Conservation (phyloP, 2,329 filamentous ascomycete species). For the Knufia petricola region DNA sequence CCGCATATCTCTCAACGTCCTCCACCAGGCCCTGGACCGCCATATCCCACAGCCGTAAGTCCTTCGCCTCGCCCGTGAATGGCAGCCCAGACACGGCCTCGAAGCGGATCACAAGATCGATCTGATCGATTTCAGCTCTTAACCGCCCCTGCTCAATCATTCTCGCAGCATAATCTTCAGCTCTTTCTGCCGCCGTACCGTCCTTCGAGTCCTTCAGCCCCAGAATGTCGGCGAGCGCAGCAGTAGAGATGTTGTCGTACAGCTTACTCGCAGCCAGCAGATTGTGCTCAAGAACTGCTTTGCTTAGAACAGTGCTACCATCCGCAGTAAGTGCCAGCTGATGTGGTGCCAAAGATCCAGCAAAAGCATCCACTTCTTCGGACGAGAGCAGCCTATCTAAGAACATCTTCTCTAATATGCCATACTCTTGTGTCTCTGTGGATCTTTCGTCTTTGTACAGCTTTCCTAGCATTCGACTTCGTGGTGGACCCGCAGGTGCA, state of each 20-base stretch:
- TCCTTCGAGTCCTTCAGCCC: conserved; percentile 51
- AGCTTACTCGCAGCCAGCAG: conserved; percentile 72
- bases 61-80: conserved; percentile 54
- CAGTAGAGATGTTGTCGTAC: conserved; percentile 68
- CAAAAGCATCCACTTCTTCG: conserved; percentile 78
- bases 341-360: conserved; percentile 68
- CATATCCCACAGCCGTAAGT: conserved; percentile 77
- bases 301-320: conserved; percentile 83
- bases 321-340: conserved; percentile 85
- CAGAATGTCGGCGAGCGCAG: conserved; percentile 65
- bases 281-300: conserved; percentile 94
- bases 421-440: conserved; percentile 63
- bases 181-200: conserved; percentile 53
- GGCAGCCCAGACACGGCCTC: conserved; percentile 62
- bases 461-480: conserved; percentile 68
- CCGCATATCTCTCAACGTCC: conserved; percentile 79
- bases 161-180: conserved; percentile 80
- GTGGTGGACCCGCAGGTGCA: conserved; percentile 77
- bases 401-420: conserved; percentile 96
- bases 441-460: conserved; percentile 91
- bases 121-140: conserved; percentile 85
- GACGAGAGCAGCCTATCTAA: conserved; percentile 73
- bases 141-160: conserved; percentile 95
- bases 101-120: conserved; percentile 80
- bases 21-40: conserved; percentile 81